A percentile compares a stretch with the other conserved stretches of the same genome.
Conservation (phyloP, 83 land plant species). For the Larix sibirica region DNA sequence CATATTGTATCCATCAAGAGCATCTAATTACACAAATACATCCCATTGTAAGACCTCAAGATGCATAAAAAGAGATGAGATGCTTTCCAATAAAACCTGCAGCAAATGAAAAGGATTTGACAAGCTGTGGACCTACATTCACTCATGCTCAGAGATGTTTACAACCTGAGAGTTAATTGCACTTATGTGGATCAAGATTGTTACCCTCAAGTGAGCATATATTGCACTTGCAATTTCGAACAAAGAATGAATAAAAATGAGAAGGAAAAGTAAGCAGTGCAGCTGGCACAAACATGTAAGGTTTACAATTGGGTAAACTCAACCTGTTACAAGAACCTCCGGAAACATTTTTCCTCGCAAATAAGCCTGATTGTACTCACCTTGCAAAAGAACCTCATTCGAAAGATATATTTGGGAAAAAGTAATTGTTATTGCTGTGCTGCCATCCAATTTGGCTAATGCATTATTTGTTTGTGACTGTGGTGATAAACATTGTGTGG, state of each 20-base stretch:
- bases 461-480: background rate
- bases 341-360: background rate
- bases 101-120: background rate
- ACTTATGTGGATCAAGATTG: background rate
- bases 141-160: background rate
- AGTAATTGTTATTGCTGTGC: background rate
- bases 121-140: background rate
- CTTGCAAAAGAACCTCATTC: background rate
- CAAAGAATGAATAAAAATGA: background rate
- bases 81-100: background rate
- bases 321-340: background rate
- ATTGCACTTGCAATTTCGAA: background rate
- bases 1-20: background rate
- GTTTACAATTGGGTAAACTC: background rate
- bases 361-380: slow-evolving; percentile 1
- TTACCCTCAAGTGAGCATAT: background rate
- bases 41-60: background rate
- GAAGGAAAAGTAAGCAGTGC: background rate
- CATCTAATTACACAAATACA: slow-evolving; percentile 4
- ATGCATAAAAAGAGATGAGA: background rate
- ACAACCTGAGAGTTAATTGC: background rate
- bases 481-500: background rate
- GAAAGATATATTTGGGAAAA: background rate
- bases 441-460: background rate
- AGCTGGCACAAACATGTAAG: background rate